These are phyloP conservation scores for Ophiostoma sp. DNA, from an alignment of 2,329 filamentous ascomycete genomes.

Conservation along the genomic window DNA sequence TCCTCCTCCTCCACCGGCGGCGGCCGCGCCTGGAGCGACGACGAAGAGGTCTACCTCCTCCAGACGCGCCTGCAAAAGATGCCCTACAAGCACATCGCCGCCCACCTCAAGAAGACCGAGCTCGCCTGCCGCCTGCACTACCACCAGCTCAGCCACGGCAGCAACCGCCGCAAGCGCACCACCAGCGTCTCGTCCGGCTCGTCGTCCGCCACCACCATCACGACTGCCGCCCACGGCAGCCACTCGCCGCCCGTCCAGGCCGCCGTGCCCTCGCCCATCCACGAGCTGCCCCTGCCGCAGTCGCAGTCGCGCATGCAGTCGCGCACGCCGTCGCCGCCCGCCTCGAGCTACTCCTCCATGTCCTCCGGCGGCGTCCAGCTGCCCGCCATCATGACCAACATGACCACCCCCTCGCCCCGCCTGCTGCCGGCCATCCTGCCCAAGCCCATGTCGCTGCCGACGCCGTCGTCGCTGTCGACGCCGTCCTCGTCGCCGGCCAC, in stretches of 20 bases:
- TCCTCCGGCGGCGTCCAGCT: slow-evolving; percentile 44
- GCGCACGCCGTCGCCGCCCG: slow-evolving; percentile 3
- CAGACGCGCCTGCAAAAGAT: slow-evolving; percentile 82
- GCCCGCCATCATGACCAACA: slow-evolving; percentile 43
- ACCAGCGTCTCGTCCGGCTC: slow-evolving; percentile 63
- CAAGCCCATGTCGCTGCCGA: slow-evolving; percentile 46
- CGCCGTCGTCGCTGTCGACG: not conserved
- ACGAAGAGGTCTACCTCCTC: slow-evolving; percentile 81
- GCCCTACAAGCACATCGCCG: slow-evolving; percentile 85
- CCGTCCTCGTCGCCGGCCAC: not conserved
- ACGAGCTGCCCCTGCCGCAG: slow-evolving; percentile 37
- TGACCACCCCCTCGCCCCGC: slow-evolving; percentile 42
- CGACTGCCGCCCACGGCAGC: slow-evolving; percentile 30
- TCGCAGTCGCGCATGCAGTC: not conserved
- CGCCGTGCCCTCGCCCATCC: slow-evolving; percentile 47
- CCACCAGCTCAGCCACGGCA: slow-evolving; percentile 78
- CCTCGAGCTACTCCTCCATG: slow-evolving; percentile 15
- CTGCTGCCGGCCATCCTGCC: slow-evolving; percentile 57
- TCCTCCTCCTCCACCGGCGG: slow-evolving; percentile 61
- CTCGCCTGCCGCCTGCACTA: slow-evolving; percentile 82
- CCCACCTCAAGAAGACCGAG: slow-evolving; percentile 81
- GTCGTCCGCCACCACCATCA: slow-evolving; percentile 33
- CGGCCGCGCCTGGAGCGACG: slow-evolving; percentile 77
- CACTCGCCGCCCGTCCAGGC: slow-evolving; percentile 48
- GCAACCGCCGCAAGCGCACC: slow-evolving; percentile 71